Evolutionary conservation across 1,139 yeast genomes (phyloP), one percentile per base, ranked within the genome.

Genomic region (Hansenula lynferdii): DNA sequence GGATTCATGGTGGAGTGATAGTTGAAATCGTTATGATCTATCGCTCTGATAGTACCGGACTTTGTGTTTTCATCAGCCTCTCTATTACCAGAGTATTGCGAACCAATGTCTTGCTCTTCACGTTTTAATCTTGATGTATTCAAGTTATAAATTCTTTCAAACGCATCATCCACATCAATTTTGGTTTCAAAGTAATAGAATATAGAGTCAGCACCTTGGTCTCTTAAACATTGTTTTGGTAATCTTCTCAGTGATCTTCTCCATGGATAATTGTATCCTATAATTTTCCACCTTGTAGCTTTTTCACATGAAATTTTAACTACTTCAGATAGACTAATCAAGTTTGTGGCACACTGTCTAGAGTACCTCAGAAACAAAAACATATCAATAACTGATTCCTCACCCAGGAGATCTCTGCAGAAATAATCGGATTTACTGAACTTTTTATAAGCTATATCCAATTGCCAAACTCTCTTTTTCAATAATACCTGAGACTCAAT

Each of bases 121-220:
- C 33, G 12, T 22, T 51, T 47, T 36, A 55, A 60, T 34, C 60
- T 56, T 2, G 74, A 67, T 0, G 73, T 66, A 42, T 67, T 67
- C 18, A 65, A 46, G 43, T 65, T 61, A 47, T 64, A 64, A 8
- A 65, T 56, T 41, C 64, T 63, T 39, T 70, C 74, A 43, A 71
- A 68, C 1, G 70, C 65, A 35, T 72, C 74, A 36, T 71, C 76
- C 8, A 75, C 75, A 37, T 69, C 77, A 12, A 56, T 39, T 37
- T 65, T 64, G 2, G 69, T 61, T 38, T 67, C 71, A 40, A 60
- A 61, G 43, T 69, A 71, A 35, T 65, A 62, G 19, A 64, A 59
- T 6, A 69, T 66, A 17, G 64, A 60, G 28, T 66, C 66, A 2
- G 72, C 70, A 20, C 77, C 77, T 42, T 69, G 66, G 49, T 72